Evolutionary conservation across 257 asterid species (phyloP).

Genomic region (Nemophila menziesii): DNA sequence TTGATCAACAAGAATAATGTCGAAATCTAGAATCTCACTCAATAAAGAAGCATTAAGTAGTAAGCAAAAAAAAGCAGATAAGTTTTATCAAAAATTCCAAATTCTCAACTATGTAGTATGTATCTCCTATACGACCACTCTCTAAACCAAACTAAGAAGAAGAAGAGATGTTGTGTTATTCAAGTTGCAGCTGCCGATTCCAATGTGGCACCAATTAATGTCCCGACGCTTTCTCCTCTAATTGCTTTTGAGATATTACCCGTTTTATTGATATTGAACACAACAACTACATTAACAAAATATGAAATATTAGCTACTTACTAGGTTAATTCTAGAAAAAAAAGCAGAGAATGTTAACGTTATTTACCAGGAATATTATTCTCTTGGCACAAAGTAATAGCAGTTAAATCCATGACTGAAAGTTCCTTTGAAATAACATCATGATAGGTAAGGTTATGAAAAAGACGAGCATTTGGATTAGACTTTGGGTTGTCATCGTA

Average conservation of each 20-base stretch:
- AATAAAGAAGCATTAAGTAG: too few species aligned
- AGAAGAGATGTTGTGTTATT: slow-evolving; percentile 13
- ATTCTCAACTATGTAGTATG: too few species aligned
- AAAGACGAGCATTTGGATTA: slow-evolving; percentile 67
- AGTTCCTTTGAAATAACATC: slow-evolving; percentile 80
- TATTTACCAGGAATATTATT: slow-evolving; percentile 77
- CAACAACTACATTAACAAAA: slow-evolving; percentile 60
- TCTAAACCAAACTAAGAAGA: too few species aligned
- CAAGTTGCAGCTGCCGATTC: slow-evolving; percentile 27
- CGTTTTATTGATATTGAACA: slow-evolving; percentile 67
- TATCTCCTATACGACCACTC: too few species aligned
- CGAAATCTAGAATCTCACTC: too few species aligned
- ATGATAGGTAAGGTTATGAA: slow-evolving; percentile 59
- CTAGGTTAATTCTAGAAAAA: not conserved
- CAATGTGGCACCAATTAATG: slow-evolving; percentile 48
- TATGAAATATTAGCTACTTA: slow-evolving; percentile 6
- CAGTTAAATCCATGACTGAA: slow-evolving; percentile 94
- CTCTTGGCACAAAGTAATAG: slow-evolving; percentile 95
- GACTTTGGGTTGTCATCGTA: slow-evolving; percentile 63
- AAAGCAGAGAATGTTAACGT: not conserved
- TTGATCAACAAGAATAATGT: too few species aligned
- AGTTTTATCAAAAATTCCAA: too few species aligned
- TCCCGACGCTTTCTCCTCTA: slow-evolving; percentile 67
- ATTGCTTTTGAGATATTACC: slow-evolving; percentile 85
- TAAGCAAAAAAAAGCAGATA: too few species aligned